These are phyloP conservation scores for Pestalotiopsis sp. DNA, from an alignment of 2,329 filamentous ascomycete genomes.

Conservation along the genomic window DNA sequence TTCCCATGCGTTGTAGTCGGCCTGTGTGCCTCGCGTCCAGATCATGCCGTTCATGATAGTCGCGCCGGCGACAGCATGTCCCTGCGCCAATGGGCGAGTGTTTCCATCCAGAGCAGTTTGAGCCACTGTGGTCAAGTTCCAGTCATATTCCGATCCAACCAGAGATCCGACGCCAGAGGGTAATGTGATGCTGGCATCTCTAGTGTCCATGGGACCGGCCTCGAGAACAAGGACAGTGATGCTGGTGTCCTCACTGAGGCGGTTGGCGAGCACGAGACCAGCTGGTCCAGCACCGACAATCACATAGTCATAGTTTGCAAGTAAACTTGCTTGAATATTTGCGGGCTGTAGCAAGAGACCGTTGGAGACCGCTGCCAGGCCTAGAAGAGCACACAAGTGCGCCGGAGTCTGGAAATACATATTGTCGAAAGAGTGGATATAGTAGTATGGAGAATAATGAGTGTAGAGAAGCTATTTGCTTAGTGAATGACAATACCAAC, in stretches of 20 bases:
- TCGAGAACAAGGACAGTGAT: constrained; percentile 9
- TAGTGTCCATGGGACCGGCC: constrained; percentile 6
- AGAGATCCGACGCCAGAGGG: not conserved
- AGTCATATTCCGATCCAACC: constrained; percentile 18
- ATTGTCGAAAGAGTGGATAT: not conserved
- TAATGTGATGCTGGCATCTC: not conserved
- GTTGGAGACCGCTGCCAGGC: not conserved
- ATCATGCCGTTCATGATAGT: constrained; percentile 40
- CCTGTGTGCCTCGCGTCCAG: constrained; percentile 35
- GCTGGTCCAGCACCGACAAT: constrained; percentile 21
- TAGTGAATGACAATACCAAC: not conserved
- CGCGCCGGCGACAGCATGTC: constrained; percentile 37
- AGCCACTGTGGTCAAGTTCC: constrained; percentile 25
- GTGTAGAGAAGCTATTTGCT: not conserved
- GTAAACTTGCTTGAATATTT: not conserved
- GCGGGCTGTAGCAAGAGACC: constrained; percentile 8
- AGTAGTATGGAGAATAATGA: not conserved
- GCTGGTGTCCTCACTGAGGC: constrained; percentile 18
- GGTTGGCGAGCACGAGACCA: constrained; percentile 21
- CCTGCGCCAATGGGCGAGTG: constrained; percentile 32
- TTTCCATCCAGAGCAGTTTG: constrained; percentile 32
- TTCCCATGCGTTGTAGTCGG: constrained; percentile 40
- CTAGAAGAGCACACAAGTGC: not conserved
- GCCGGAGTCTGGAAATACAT: not conserved
- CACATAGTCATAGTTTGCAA: constrained; percentile 20